Percentiles rank a stretch among this genome's conserved stretches.
These are phyloP conservation scores for Ustulina deusta DNA, from an alignment of 2,329 filamentous ascomycete species.

Conservation along the genomic window DNA sequence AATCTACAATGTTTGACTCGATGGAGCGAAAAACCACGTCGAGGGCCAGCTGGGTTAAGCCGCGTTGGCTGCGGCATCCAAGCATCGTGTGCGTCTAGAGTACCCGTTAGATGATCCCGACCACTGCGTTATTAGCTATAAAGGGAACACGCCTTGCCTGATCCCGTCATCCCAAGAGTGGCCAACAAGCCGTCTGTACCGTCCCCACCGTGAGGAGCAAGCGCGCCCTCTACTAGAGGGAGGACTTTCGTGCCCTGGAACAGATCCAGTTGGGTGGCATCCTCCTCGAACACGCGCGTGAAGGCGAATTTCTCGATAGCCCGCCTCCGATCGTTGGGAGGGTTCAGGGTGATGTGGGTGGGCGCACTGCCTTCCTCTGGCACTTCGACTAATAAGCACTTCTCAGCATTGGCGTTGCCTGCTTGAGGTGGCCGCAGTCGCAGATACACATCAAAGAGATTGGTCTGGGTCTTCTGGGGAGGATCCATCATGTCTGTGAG, in stretches of 20 bases:
- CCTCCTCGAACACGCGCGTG: conserved; percentile 91
- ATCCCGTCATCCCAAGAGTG: conserved; percentile 93
- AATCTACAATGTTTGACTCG: conserved; percentile 75
- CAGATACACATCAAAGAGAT: conserved; percentile 91
- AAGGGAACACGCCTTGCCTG: conserved; percentile 80
- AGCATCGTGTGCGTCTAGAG: conserved; percentile 92
- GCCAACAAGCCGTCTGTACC: conserved; percentile 91
- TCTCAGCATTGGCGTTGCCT: conserved; percentile 63
- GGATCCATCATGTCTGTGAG: conserved; percentile 54
- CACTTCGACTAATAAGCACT: conserved; percentile 83
- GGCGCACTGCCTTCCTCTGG: conserved; percentile 60
- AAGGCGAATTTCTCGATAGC: conserved; percentile 95
- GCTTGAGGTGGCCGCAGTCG: conserved; percentile 78
- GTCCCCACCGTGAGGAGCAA: conserved; percentile 78
- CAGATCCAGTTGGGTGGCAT: conserved; percentile 84
- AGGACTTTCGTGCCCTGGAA: conserved; percentile 84
- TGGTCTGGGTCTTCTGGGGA: conserved; percentile 59
- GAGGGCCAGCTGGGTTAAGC: conserved; percentile 89
- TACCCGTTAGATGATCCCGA: conserved; percentile 19
- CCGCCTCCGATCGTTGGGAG: conserved; percentile 85
- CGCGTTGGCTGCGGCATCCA: conserved; percentile 86
- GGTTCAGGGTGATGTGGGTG: conserved; percentile 81
- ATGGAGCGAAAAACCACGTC: conserved; percentile 91
- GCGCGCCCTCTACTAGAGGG: conserved; percentile 81
- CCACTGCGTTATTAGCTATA: not conserved